A percentile compares a stretch with the other conserved stretches of the same genome.
phyloP scores from a whole-genome alignment of 306 rosid species.

The Myrica gale region DNA sequence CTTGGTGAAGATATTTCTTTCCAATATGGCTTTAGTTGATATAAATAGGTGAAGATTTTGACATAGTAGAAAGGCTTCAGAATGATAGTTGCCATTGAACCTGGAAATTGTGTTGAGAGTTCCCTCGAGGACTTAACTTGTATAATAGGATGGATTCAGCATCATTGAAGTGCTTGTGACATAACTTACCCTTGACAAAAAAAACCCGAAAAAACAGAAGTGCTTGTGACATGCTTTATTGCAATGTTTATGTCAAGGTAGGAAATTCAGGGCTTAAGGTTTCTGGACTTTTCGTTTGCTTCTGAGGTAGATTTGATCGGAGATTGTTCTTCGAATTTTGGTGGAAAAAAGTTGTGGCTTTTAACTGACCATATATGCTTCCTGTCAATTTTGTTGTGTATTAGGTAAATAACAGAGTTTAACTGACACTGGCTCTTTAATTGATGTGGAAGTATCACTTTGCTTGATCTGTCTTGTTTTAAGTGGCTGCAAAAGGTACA shows the following conservation, averaged over 20 bases:
- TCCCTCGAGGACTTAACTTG: not conserved
- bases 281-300: not conserved
- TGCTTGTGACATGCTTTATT: not conserved
- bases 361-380: not conserved
- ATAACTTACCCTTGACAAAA: no score
- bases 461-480: not conserved
- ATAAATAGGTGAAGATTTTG: not conserved
- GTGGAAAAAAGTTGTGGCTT: not conserved
- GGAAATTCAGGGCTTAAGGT: not conserved
- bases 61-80: not conserved
- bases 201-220: no score
- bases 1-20: not conserved
- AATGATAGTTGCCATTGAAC: not conserved
- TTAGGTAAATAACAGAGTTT: not conserved
- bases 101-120: not conserved
- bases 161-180: not conserved
- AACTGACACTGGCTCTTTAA: not conserved
- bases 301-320: not conserved
- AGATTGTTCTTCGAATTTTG: not conserved
- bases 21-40: not conserved
- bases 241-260: not conserved
- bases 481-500: not conserved
- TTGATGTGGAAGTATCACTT: not conserved
- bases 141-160: not conserved
- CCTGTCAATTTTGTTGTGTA: not conserved